phyloP scores from a whole-genome alignment of 768 basidiomycete genomes.

The Auriscalpium orientale region DNA sequence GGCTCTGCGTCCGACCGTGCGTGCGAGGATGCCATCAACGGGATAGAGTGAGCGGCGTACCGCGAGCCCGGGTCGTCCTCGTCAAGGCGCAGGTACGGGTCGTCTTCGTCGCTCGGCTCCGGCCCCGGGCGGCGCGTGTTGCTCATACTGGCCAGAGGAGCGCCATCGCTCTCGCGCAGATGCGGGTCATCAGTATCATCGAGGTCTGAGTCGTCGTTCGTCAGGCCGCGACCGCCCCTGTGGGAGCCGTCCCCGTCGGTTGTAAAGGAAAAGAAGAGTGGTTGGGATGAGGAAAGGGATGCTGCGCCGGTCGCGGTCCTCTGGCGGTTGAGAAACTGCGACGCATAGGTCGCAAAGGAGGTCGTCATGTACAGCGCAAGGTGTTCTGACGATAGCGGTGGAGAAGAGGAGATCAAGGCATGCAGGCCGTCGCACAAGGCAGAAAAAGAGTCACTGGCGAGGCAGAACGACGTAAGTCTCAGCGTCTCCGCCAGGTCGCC shows the following conservation, averaged over 20 bases:
- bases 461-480: too few relatives aligned
- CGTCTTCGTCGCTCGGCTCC: conserved; percentile 48
- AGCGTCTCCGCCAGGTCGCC: not conserved
- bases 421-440: not conserved
- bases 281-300: conserved; percentile 57
- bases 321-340: conserved; percentile 68
- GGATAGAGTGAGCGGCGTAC: conserved; percentile 29
- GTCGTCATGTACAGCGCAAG: conserved; percentile 37
- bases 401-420: not conserved
- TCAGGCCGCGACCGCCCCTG: conserved; percentile 29
- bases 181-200: conserved; percentile 79
- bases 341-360: conserved; percentile 77
- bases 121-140: conserved; percentile 11
- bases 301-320: conserved; percentile 30
- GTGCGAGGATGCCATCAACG: conserved; percentile 29
- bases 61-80: conserved; percentile 45
- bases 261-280: conserved; percentile 84
- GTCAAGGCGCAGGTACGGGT: conserved; percentile 74
- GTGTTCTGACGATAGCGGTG: not conserved
- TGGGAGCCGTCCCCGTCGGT: conserved; percentile 59
- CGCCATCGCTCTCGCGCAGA: conserved; percentile 35
- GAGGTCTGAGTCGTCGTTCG: conserved; percentile 38
- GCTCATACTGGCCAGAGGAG: conserved; percentile 26
- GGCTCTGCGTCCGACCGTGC: conserved; percentile 28
- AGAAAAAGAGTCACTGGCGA: too few relatives aligned